Percentiles rank a stretch among this genome's conserved stretches.
Evolutionary conservation across 2,329 filamentous ascomycete species (phyloP).

Genomic region (Verticillium isaacii): DNA sequence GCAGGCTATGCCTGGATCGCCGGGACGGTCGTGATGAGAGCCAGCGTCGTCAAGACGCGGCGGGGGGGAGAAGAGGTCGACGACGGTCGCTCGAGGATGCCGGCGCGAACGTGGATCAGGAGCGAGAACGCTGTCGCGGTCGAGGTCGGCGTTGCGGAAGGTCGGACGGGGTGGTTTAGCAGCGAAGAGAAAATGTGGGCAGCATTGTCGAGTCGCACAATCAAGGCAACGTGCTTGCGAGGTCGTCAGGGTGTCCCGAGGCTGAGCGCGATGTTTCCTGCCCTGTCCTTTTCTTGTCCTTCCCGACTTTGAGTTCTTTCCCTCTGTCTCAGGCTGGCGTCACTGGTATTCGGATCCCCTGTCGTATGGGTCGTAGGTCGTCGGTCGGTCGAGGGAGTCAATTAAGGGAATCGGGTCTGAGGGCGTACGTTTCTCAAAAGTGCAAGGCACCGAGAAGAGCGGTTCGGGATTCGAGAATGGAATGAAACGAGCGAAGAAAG

Average conservation of each 20-base stretch:
- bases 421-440: neutral
- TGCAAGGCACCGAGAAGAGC: neutral
- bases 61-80: slow-evolving; percentile 11
- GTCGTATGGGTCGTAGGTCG: neutral
- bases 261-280: neutral
- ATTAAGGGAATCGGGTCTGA: neutral
- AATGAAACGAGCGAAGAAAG: neutral
- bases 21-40: slow-evolving; percentile 14
- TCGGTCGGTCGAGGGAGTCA: neutral
- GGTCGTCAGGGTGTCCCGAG: neutral
- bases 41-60: slow-evolving; percentile 43
- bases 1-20: slow-evolving; percentile 11
- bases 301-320: neutral
- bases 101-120: neutral
- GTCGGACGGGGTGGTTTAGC: neutral
- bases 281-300: neutral
- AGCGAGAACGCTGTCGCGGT: neutral
- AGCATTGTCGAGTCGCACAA: neutral
- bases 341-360: neutral
- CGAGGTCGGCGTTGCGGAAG: neutral
- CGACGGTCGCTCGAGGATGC: neutral
- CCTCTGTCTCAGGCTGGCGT: neutral
- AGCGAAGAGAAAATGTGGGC: neutral
- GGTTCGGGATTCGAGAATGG: neutral
- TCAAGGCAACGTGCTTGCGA: neutral